Percentiles rank a stretch among this genome's conserved stretches.
Conservation (phyloP, 345 rosid species). For the Dimocarpus longan region DNA sequence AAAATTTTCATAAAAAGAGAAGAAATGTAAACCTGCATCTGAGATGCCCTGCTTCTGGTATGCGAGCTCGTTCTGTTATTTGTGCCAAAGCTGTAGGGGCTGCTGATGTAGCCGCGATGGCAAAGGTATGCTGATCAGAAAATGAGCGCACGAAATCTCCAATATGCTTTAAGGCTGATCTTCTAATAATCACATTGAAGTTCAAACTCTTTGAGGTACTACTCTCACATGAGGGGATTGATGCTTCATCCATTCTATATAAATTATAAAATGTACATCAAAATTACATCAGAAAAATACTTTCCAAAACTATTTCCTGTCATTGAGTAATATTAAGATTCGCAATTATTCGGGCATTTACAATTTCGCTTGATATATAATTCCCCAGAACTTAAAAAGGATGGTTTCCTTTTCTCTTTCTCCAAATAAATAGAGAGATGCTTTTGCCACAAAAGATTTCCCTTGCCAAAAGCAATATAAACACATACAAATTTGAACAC, state of each 20-base stretch:
- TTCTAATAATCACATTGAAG: slow-evolving; percentile 26
- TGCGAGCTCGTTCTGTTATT: slow-evolving; percentile 32
- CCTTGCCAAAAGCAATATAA: slow-evolving; percentile 1
- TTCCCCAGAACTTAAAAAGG: neutral
- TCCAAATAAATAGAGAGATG: neutral
- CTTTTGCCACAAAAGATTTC: neutral
- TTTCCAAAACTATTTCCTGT: no score
- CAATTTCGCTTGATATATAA: neutral
- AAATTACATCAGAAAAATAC: neutral
- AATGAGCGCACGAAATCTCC: slow-evolving; percentile 37
- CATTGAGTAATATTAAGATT: neutral
- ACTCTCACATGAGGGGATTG: slow-evolving; percentile 18
- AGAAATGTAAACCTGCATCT: slow-evolving; percentile 40
- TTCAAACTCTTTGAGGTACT: slow-evolving; percentile 20
- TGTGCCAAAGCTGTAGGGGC: slow-evolving; percentile 33
- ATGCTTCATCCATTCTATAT: slow-evolving; percentile 42
- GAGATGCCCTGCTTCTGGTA: slow-evolving; percentile 42
- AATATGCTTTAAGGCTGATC: slow-evolving; percentile 35
- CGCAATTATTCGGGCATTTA: neutral
- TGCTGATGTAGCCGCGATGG: slow-evolving; percentile 21
- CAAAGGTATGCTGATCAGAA: slow-evolving; percentile 26
- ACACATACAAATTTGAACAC: neutral
- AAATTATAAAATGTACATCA: slow-evolving; percentile 10
- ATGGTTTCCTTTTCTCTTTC: neutral
- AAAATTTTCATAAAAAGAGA: neutral